phyloP scores from a whole-genome alignment of 1,139 yeast species.

The Hansenula lynferdii region DNA sequence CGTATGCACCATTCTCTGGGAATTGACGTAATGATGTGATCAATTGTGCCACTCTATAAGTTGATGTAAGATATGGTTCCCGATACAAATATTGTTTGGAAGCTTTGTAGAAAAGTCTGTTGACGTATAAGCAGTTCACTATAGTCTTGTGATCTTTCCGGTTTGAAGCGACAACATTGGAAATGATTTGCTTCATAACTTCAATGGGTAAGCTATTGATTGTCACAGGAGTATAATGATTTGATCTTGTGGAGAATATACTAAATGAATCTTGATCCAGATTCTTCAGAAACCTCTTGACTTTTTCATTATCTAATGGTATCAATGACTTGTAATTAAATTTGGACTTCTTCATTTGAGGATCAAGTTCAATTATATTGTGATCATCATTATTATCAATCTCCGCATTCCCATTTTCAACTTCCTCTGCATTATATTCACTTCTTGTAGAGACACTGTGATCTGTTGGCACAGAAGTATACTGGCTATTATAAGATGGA shows the following conservation, averaged over 20 bases:
- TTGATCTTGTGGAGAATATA: slow-evolving; percentile 14
- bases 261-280: slow-evolving; percentile 19
- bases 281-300: slow-evolving; percentile 19
- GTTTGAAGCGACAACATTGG: too few species aligned
- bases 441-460: neutral
- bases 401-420: neutral
- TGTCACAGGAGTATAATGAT: neutral
- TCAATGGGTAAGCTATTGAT: slow-evolving; percentile 26
- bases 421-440: neutral
- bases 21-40: slow-evolving; percentile 56
- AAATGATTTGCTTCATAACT: slow-evolving; percentile 22
- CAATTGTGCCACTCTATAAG: slow-evolving; percentile 76
- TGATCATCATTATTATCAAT: slow-evolving; percentile 2
- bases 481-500: slow-evolving; percentile 2
- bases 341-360: slow-evolving; percentile 9
- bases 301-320: slow-evolving; percentile 13
- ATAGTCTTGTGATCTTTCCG: slow-evolving; percentile 27
- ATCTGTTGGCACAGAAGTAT: neutral
- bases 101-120: slow-evolving; percentile 43
- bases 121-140: slow-evolving; percentile 43
- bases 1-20: slow-evolving; percentile 49
- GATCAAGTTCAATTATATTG: neutral
- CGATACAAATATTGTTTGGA: slow-evolving; percentile 52
- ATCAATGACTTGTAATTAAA: slow-evolving; percentile 16
- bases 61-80: slow-evolving; percentile 52